phyloP scores from a whole-genome alignment of 2,329 filamentous ascomycete genomes.

The Aspergillus transmontanensis region DNA sequence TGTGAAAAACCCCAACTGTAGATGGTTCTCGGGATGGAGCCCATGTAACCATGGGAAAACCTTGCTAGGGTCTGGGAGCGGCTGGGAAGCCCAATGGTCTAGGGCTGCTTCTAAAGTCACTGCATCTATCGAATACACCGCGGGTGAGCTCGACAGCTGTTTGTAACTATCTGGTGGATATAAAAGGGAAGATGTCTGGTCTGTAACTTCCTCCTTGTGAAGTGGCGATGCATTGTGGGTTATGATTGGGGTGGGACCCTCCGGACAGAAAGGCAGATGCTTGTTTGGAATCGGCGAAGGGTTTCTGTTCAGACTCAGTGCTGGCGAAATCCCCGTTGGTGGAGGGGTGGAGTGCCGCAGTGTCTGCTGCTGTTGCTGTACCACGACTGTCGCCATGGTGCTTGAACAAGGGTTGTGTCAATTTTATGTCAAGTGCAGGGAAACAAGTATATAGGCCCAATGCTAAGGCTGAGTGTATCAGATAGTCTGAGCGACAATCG shows the following conservation, averaged over 20 bases:
- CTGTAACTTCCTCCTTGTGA: conserved; percentile 55
- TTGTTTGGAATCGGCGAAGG: conserved; percentile 78
- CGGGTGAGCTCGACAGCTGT: conserved; percentile 58
- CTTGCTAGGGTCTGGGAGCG: conserved; percentile 78
- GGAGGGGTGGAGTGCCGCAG: conserved; percentile 53
- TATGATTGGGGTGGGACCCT: conserved; percentile 67
- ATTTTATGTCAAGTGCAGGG: not conserved
- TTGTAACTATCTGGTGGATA: conserved; percentile 70
- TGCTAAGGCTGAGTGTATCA: conserved; percentile 1
- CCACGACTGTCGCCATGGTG: conserved; percentile 50
- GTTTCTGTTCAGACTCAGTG: conserved; percentile 61
- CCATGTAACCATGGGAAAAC: conserved; percentile 98
- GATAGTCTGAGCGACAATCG: conserved; percentile 3
- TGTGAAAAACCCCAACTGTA: conserved; percentile 88
- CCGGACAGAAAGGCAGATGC: conserved; percentile 85
- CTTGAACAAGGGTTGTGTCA: not conserved
- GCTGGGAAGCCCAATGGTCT: conserved; percentile 74
- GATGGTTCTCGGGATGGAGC: conserved; percentile 81
- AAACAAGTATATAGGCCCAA: conserved; percentile 1
- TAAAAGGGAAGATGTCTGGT: conserved; percentile 68
- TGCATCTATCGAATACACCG: conserved; percentile 73
- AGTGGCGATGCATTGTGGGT: conserved; percentile 69
- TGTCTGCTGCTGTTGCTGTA: conserved; percentile 50
- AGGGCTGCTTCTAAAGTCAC: conserved; percentile 70
- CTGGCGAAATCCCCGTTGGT: conserved; percentile 48